Percentiles rank a stretch among this genome's conserved stretches.
These are phyloP conservation scores for Cornus suecica DNA, from an alignment of 148 eudicot species.

Conservation along the genomic window DNA sequence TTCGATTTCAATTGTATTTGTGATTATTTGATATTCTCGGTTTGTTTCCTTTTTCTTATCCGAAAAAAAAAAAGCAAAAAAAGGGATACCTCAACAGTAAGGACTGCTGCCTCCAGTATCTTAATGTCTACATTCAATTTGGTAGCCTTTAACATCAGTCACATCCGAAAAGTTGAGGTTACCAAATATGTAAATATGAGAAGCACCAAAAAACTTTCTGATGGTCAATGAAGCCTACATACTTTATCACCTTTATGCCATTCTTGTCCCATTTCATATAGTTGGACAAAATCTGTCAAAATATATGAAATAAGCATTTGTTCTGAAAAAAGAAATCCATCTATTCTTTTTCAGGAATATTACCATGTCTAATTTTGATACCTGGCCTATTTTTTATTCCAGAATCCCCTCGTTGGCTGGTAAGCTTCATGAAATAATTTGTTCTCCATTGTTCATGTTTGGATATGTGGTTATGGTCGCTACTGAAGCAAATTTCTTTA, in stretches of 20 bases:
- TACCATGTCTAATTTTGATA: constrained; percentile 84
- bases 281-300: neutral
- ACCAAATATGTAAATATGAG: neutral
- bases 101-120: too few species aligned
- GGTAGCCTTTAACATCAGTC: too few species aligned
- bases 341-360: constrained; percentile 50
- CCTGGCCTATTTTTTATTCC: constrained; percentile 97
- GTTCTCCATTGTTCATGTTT: neutral
- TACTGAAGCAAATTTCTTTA: constrained; percentile 8
- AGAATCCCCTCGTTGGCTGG: constrained; percentile 99
- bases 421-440: constrained; percentile 26
- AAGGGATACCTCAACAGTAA: too few species aligned
- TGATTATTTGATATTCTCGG: too few species aligned
- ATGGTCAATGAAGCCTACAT: neutral
- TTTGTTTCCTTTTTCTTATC: too few species aligned
- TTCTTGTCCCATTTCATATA: neutral
- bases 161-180: too few species aligned
- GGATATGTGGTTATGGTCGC: neutral
- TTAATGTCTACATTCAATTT: too few species aligned
- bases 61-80: too few species aligned
- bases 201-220: neutral
- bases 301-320: neutral
- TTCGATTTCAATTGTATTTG: too few species aligned
- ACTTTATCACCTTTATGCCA: neutral
- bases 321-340: neutral